These are phyloP conservation scores for Fistulinella cinereoalba DNA, from an alignment of 1,284 basidiomycete species.

Conservation along the genomic window DNA sequence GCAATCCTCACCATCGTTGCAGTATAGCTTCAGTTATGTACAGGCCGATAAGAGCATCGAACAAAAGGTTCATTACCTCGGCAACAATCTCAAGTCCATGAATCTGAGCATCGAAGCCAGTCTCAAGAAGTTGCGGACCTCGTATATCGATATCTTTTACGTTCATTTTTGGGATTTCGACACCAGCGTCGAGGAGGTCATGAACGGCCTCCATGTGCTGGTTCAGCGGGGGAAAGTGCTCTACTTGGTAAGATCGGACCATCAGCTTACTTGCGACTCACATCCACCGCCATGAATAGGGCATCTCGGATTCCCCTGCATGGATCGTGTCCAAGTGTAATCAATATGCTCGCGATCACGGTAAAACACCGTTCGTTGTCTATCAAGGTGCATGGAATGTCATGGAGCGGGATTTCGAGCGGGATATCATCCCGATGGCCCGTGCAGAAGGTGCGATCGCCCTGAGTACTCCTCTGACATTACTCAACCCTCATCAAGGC, in stretches of 20 bases:
- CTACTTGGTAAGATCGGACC: conserved; percentile 32
- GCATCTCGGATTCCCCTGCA: conserved; percentile 40
- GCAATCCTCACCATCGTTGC: conserved; percentile 29
- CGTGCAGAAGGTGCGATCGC: background rate
- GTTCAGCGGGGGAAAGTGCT: conserved; percentile 40
- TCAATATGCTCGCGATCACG: conserved; percentile 38
- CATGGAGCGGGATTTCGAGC: conserved; percentile 43
- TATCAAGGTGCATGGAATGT: conserved; percentile 54
- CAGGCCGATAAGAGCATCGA: conserved; percentile 15
- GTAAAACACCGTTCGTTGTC: conserved; percentile 47
- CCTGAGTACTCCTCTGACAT: background rate
- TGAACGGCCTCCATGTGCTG: conserved; percentile 41
- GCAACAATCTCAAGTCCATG: conserved; percentile 35
- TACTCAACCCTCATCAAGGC: conserved; percentile 4
- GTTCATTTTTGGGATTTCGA: conserved; percentile 37
- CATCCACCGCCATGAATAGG: conserved; percentile 6
- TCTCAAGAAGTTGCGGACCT: conserved; percentile 41
- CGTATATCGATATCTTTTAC: conserved; percentile 37
- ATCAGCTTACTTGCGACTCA: background rate
- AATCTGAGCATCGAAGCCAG: conserved; percentile 29
- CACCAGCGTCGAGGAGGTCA: conserved; percentile 38
- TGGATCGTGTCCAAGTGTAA: conserved; percentile 38
- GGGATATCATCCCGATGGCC: conserved; percentile 50
- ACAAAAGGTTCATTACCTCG: conserved; percentile 32
- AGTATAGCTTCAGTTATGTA: conserved; percentile 32